These are phyloP conservation scores for Alliaria petiolata DNA, from an alignment of 345 rosid genomes.

Conservation along the genomic window DNA sequence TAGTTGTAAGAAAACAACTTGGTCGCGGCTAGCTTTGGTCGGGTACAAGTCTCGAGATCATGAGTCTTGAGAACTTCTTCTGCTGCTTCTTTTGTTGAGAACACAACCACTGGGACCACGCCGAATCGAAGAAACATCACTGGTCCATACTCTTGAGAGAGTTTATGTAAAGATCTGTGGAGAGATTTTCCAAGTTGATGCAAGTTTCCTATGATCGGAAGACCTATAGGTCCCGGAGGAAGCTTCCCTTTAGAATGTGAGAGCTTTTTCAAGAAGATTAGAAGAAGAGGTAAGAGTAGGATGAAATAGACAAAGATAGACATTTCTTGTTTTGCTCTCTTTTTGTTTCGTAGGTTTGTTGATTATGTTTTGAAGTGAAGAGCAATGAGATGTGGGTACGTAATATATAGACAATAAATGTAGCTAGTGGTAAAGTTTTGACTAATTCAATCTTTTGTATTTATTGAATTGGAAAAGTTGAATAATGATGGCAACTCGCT, in stretches of 20 bases:
- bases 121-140: constrained; percentile 46
- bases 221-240: constrained; percentile 38
- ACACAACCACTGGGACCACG: constrained; percentile 32
- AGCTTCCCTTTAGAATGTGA: constrained; percentile 18
- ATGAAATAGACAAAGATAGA: constrained; percentile 5
- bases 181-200: constrained; percentile 41
- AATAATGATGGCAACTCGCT: not conserved
- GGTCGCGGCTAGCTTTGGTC: constrained; percentile 27
- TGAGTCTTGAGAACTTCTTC: constrained; percentile 36
- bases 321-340: not conserved
- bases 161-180: constrained; percentile 29
- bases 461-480: not conserved
- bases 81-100: constrained; percentile 47
- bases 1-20: constrained; percentile 32
- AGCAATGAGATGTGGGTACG: not conserved
- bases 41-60: constrained; percentile 36
- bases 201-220: constrained; percentile 46
- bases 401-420: constrained; percentile 9
- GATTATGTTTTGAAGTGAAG: constrained; percentile 19
- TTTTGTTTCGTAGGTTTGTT: too few species aligned
- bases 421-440: constrained; percentile 14
- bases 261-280: constrained; percentile 5
- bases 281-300: constrained; percentile 8
- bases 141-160: constrained; percentile 45
- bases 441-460: constrained; percentile 4